phyloP scores from a whole-genome alignment of 805 yeast species.

The Candida montana region DNA sequence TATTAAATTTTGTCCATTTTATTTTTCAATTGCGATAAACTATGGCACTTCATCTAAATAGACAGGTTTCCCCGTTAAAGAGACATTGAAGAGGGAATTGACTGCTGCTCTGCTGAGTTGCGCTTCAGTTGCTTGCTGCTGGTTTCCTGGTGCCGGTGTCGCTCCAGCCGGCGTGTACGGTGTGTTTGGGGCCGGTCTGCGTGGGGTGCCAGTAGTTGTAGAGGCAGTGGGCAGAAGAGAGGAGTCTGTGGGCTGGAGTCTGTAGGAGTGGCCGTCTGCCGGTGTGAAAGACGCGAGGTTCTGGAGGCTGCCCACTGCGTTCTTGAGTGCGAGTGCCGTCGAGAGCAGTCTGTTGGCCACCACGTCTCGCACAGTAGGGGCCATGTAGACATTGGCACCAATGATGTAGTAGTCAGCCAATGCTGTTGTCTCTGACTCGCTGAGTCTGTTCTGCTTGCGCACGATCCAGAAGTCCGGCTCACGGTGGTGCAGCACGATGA shows the following conservation, averaged over 20 bases:
- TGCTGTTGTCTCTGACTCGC: conserved; percentile 45
- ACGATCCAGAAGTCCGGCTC: conserved; percentile 95
- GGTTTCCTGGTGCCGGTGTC: conserved; percentile 3
- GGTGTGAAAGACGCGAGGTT: conserved; percentile 52
- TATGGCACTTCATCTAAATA: conserved; percentile 16
- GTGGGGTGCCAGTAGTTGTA: conserved; percentile 4
- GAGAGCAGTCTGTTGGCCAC: conserved; percentile 57
- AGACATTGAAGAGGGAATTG: conserved; percentile 23
- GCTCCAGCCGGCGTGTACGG: conserved; percentile 24
- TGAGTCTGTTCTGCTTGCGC: conserved; percentile 67
- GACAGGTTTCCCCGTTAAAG: conserved; percentile 17
- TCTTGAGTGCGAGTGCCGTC: conserved; percentile 31
- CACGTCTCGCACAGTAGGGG: conserved; percentile 71
- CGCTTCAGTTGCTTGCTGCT: background rate
- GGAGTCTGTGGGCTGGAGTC: conserved; percentile 7
- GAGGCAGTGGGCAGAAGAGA: no score
- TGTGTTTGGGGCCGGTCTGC: conserved; percentile 20
- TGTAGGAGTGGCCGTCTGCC: conserved; percentile 52
- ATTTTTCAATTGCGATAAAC: background rate
- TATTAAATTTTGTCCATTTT: background rate
- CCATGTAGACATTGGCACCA: conserved; percentile 89
- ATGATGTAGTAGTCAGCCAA: conserved; percentile 80
- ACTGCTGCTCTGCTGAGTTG: conserved; percentile 17
- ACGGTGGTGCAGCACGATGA: conserved; percentile 61
- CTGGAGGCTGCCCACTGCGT: conserved; percentile 43